These are phyloP conservation scores for Flaveria floridana DNA, from an alignment of 140 eudicot genomes.

Conservation along the genomic window DNA sequence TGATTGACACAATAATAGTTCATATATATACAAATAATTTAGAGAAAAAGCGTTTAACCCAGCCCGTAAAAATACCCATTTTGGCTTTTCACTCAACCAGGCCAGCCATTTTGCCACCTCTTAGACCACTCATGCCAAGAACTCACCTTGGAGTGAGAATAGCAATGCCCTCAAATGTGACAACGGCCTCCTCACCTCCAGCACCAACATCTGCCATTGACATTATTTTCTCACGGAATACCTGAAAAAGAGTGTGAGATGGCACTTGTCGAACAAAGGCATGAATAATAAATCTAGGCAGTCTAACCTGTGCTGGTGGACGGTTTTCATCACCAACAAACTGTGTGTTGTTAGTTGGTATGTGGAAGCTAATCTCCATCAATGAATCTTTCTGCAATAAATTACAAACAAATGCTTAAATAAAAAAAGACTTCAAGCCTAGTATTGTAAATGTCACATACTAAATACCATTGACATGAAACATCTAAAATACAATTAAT, in stretches of 20 bases:
- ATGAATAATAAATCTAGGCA: background rate
- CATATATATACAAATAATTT: background rate
- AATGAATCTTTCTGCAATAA: slow-evolving; percentile 85
- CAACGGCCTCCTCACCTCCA: slow-evolving; percentile 96
- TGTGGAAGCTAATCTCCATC: slow-evolving; percentile 96
- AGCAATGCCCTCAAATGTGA: slow-evolving; percentile 91
- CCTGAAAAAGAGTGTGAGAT: slow-evolving; percentile 42
- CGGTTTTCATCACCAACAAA: slow-evolving; percentile 97
- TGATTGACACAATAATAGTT: background rate
- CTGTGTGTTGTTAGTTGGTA: slow-evolving; percentile 85
- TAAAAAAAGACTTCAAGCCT: slow-evolving; percentile 16
- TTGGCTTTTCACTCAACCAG: background rate
- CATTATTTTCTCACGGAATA: slow-evolving; percentile 76
- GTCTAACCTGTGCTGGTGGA: slow-evolving; percentile 85
- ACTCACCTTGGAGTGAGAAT: slow-evolving; percentile 93
- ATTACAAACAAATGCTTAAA: background rate
- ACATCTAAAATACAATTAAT: background rate
- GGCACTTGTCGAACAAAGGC: slow-evolving; percentile 17
- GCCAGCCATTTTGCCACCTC: background rate
- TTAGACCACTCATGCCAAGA: slow-evolving; percentile 14
- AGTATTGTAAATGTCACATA: slow-evolving; percentile 16
- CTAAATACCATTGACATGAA: slow-evolving; percentile 12
- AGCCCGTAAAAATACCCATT: slow-evolving; percentile 2
- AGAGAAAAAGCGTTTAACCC: slow-evolving; percentile 11
- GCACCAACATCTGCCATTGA: slow-evolving; percentile 96